Base-by-base conservation (phyloP, 108 stramenopile genomes). In the Aurantiochytrium sp. region DNA sequence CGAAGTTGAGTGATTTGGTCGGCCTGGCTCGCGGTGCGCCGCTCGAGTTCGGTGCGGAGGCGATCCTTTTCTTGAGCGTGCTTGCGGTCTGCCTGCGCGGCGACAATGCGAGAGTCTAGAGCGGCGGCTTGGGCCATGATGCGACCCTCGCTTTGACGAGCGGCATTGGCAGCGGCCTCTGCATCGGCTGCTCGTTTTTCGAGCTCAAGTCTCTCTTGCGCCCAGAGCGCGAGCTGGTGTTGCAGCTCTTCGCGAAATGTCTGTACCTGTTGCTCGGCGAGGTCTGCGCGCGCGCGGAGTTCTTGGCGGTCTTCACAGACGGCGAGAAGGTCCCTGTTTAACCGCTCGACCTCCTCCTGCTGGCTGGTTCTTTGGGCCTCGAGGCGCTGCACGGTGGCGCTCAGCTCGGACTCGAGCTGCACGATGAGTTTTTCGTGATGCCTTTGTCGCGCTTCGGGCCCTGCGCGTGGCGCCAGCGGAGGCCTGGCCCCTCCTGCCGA, bases 1-100 rank as follows among this genome's bases (percentile, higher is more conserved):
- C 73, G 6, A 12, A 83, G 73, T n/a, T 83, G 73, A 5, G 73
- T n/a, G 73, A 83, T 83, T n/a, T 83, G 73, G 44, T 83, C 73
- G 44, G 73, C 19, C 28, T 83, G 73, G 73, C 73, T 83, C 23
- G 73, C n/a, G n/a, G 51, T n/a, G 49, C 49, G 44, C 18, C 28
- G 44, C 51, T 83, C 73, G 23, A 83, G 73, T 53, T 83, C 73
- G 0, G n/a, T 16, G 23, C 51, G 44, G 51, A 83, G 73, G 0
- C 51, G 44, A 12, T 83, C 51, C 73, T 51, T 25, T n/a, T 83
- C 73, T n/a, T 83, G 21, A 12, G 51, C 44, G 51, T 47, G 44
- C n/a, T 25, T 47, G 10, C 28, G 73, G 21, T 51, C 23, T 10
- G 73, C 73, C 73, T 83, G 44, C 51, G 73, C 73, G 12, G 49